Evolutionary conservation across 805 yeast genomes (phyloP).

Genomic region (Candida morakotiae): DNA sequence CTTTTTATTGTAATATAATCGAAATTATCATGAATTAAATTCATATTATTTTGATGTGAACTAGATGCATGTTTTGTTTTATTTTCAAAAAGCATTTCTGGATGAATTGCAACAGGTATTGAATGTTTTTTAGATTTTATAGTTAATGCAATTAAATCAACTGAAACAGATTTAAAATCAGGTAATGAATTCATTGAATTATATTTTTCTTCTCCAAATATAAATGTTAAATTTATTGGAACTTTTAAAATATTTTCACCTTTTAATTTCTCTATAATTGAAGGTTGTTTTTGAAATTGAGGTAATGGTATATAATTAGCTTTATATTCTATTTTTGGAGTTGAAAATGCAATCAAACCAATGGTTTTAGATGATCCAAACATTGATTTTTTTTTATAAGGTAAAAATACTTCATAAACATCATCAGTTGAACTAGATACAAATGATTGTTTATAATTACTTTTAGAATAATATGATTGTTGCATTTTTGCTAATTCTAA

Average conservation of each 20-base stretch:
- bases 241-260: conserved; percentile 15
- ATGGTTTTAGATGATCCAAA: conserved; percentile 26
- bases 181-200: conserved; percentile 13
- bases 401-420: conserved; percentile 26
- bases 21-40: conserved; percentile 21
- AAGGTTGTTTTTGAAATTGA: conserved; percentile 11
- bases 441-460: conserved; percentile 4
- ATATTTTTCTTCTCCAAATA: conserved; percentile 16
- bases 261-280: conserved; percentile 1
- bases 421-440: conserved; percentile 5
- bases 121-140: conserved; percentile 28
- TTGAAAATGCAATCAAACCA: conserved; percentile 30
- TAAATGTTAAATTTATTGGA: conserved; percentile 28
- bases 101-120: conserved; percentile 31
- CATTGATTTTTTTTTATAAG: conserved; percentile 24
- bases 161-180: conserved; percentile 23
- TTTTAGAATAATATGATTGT: conserved; percentile 21
- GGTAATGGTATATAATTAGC: conserved; percentile 21
- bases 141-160: conserved; percentile 28
- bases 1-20: conserved; percentile 26
- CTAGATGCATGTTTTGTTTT: conserved; percentile 12
- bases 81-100: conserved; percentile 33
- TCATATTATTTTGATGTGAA: conserved; percentile 1
- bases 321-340: conserved; percentile 26
- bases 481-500: conserved; percentile 26